Evolutionary conservation across 129 eudicot species (phyloP).

Genomic region (Chrysanthemum lavandulifolium): DNA sequence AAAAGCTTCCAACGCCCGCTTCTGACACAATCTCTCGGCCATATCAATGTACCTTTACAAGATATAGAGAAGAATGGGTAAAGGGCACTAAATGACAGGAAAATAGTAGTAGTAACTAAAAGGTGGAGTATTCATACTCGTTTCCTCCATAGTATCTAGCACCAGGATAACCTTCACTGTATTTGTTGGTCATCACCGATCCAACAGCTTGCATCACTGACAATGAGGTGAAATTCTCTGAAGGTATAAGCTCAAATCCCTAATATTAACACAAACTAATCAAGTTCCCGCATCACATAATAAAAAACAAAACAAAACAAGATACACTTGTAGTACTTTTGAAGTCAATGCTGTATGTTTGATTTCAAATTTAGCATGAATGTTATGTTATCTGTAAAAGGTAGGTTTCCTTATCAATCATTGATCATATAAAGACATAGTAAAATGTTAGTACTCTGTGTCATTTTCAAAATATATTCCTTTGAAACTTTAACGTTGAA

Average conservation of each 20-base stretch:
- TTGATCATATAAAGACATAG: too few species aligned
- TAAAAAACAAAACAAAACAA: neutral
- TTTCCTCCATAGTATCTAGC: conserved; percentile 98
- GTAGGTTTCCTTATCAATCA: too few species aligned
- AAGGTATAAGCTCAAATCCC: conserved; percentile 96
- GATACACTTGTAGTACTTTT: neutral
- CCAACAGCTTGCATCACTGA: conserved; percentile 99
- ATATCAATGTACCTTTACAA: conserved; percentile 84
- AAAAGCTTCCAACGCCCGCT: conserved; percentile 85
- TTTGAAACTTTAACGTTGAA: too few species aligned
- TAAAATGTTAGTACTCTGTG: too few species aligned
- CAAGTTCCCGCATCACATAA: neutral
- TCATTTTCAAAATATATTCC: too few species aligned
- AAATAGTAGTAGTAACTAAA: neutral
- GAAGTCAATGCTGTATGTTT: too few species aligned
- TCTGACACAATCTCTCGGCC: conserved; percentile 90
- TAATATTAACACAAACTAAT: conserved; percentile 26
- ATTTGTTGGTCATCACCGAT: conserved; percentile 93
- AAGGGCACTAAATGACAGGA: neutral
- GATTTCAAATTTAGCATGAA: too few species aligned
- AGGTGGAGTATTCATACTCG: conserved; percentile 49
- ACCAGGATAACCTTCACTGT: conserved; percentile 99
- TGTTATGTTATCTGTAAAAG: too few species aligned
- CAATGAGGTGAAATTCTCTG: conserved; percentile 85
- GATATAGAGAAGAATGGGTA: conserved; percentile 2